phyloP scores from a whole-genome alignment of 805 yeast genomes.

The Dipodascus albidus region DNA sequence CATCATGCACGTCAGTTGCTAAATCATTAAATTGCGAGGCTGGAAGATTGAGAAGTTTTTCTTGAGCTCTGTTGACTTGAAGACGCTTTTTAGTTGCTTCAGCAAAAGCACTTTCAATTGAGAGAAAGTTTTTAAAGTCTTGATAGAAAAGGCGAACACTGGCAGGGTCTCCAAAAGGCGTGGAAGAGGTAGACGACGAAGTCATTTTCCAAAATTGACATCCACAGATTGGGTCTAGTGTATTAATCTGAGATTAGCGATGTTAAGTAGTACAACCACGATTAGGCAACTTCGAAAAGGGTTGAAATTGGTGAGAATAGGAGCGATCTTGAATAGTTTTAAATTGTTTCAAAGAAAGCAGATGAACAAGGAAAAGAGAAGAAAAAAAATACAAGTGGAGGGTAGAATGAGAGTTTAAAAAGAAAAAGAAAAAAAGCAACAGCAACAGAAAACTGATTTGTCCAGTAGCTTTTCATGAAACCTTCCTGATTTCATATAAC shows the following conservation, averaged over 20 bases:
- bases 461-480: neutral
- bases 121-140: neutral
- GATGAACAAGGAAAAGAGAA: neutral
- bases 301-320: neutral
- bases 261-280: neutral
- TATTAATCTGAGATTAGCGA: neutral
- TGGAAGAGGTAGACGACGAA: neutral
- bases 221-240: too few species aligned
- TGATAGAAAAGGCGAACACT: neutral
- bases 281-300: neutral
- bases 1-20: slow-evolving; percentile 91
- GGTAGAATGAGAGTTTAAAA: neutral
- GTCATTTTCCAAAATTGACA: too few species aligned
- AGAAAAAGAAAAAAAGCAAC: neutral
- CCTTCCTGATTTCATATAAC: neutral
- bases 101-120: neutral
- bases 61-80: slow-evolving; percentile 49
- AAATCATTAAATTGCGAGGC: slow-evolving; percentile 74
- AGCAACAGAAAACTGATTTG: neutral
- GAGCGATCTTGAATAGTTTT: neutral
- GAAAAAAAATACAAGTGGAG: neutral
- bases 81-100: neutral
- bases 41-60: slow-evolving; percentile 71
- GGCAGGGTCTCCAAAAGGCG: neutral
- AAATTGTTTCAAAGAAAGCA: neutral